These are phyloP conservation scores for Colletotrichum sp. DNA, from an alignment of 2,329 filamentous ascomycete genomes.

Conservation along the genomic window DNA sequence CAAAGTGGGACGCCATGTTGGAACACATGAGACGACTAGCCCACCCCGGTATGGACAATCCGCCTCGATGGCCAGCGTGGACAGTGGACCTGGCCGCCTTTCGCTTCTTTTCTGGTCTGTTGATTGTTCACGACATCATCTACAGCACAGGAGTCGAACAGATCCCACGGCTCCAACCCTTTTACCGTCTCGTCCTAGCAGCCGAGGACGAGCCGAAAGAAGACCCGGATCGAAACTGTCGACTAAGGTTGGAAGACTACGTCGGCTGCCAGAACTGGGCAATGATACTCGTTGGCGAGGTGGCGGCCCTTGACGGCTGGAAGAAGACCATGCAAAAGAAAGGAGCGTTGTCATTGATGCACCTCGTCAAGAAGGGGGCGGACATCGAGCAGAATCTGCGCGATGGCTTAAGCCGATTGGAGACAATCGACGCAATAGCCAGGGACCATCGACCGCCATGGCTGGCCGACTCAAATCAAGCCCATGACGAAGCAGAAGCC, in stretches of 20 bases:
- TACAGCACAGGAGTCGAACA: conserved; percentile 48
- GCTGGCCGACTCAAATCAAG: background rate
- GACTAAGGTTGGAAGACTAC: conserved; percentile 44
- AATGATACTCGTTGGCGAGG: conserved; percentile 55
- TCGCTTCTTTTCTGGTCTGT: conserved; percentile 49
- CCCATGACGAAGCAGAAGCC: conserved; percentile 6
- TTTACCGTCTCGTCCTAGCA: background rate
- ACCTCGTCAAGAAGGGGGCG: conserved; percentile 40
- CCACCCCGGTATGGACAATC: background rate
- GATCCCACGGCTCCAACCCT: conserved; percentile 41
- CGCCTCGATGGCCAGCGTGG: conserved; percentile 25
- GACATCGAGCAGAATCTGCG: background rate
- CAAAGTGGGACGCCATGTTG: background rate
- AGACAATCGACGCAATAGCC: background rate
- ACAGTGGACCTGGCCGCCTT: conserved; percentile 49
- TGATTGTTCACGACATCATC: conserved; percentile 54
- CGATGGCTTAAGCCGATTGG: background rate
- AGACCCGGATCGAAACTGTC: conserved; percentile 23
- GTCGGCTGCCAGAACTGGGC: conserved; percentile 53
- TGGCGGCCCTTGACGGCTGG: conserved; percentile 58
- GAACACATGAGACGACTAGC: background rate
- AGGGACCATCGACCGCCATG: background rate
- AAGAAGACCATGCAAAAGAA: conserved; percentile 44
- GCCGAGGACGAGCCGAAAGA: background rate
- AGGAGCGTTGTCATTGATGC: conserved; percentile 47